Conservation (phyloP, 2,329 filamentous ascomycete genomes). For the Pseudohalonectria lignicola region DNA sequence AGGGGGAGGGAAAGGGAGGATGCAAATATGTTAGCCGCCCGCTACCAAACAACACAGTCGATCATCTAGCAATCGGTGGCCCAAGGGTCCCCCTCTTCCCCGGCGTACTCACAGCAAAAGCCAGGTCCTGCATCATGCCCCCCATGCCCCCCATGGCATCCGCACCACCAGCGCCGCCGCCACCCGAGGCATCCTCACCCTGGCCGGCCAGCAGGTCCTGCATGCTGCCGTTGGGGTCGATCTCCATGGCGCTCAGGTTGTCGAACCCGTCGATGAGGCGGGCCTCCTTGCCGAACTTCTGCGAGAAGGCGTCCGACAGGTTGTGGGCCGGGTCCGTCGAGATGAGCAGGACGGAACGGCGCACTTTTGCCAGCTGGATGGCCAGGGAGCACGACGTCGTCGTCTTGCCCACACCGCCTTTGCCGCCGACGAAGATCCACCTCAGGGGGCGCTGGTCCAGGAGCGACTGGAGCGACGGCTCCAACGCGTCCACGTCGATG, state of each 20-base stretch:
- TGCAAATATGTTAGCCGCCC: no score
- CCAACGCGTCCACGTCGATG: slow-evolving; percentile 59
- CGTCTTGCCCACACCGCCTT: slow-evolving; percentile 97
- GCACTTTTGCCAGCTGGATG: slow-evolving; percentile 90
- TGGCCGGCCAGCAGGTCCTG: slow-evolving; percentile 79
- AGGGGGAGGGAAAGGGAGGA: no score
- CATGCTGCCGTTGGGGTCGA: slow-evolving; percentile 95
- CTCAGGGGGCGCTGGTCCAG: slow-evolving; percentile 90
- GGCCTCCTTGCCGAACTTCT: slow-evolving; percentile 99
- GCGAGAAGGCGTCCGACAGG: slow-evolving; percentile 91
- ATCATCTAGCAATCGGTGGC: no score
- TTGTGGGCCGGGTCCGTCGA: slow-evolving; percentile 98
- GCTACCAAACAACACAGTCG: no score
- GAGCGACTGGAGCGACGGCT: slow-evolving; percentile 87
- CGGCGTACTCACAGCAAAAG: slow-evolving; percentile 81
- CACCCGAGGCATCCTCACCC: slow-evolving; percentile 50
- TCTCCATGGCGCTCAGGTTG: slow-evolving; percentile 97
- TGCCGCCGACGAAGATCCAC: slow-evolving; percentile 98
- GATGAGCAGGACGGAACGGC: slow-evolving; percentile 93
- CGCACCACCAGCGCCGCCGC: slow-evolving; percentile 41
- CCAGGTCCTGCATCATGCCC: slow-evolving; percentile 97
- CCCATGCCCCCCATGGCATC: slow-evolving; percentile 69
- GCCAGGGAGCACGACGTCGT: slow-evolving; percentile 98
- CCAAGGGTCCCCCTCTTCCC: no score
- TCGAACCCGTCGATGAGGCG: slow-evolving; percentile 83